Base-by-base conservation (phyloP, 805 yeast genomes). In the Wickerhamiella sergipiensis region DNA sequence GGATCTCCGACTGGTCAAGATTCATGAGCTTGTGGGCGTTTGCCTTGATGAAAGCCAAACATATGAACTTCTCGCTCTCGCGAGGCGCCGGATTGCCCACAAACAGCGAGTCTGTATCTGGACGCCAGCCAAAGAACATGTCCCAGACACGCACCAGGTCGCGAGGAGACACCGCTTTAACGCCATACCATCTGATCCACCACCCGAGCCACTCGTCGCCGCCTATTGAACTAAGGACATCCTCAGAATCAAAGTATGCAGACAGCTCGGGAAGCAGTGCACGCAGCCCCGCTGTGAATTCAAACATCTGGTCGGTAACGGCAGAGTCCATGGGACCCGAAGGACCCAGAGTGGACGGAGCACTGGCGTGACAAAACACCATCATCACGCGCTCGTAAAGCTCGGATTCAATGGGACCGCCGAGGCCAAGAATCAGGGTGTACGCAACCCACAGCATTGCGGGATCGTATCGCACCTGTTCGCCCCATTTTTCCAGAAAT, bases 71-170 rank as follows among this genome's bases (percentile, higher is more conserved):
- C 33, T 87, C 72, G 67, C 84, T 56, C 12, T 22, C 47, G 38
- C 18, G 17, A 2, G 52, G 52, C 40, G 43, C 29, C 15, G 50
- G 45, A 22, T 46, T 48, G 21, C 47, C 47, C 43, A 31, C 39
- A 23, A 45, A 45, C 2, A 19, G 36, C 39, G 47, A 45, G 19
- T 43, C 46, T n/a, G 36, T 29, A 21, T 47, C 51, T 5, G 55
- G 54, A 6, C 65, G 55, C 80, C 89, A 86, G 1, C 96, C 95
- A 23, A 89, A 65, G 45, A 88, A 66, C 55, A 80, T 68, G 67
- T 89, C 97, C 97, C 97, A 89, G 6, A 87, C 72, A 54, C 95
- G 73, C 12, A 92, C 95, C 49, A 96, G 68, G 65, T 87, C 95
- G 52, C 73, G 74, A 54, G 83, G 75, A 44, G 88, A 81, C 77